Base-by-base conservation (phyloP, 345 rosid species). In the Clausena lansium region DNA sequence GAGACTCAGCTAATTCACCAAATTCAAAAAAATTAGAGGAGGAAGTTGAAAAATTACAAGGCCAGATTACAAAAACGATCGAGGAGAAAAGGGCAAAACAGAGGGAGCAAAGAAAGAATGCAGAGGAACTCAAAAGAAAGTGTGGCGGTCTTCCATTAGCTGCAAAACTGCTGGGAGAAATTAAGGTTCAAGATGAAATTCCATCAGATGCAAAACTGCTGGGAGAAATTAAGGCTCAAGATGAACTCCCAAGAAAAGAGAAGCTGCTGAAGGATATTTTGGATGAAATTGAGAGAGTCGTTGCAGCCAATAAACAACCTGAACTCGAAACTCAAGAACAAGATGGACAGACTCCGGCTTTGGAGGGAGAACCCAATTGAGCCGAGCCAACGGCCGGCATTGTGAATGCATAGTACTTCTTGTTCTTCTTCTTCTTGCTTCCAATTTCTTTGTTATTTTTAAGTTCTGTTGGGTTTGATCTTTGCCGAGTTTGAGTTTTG, bases 131-230 rank as follows among this genome's bases (percentile, higher is more conserved):
- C 57, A 76, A 36, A 32, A 25, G 24, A 9, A 76, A 76, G 65
- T 52, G 79, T 9, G 65, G 64, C 9, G 79, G 79, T 45, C 54
- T 76, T 67, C 79, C 79, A 36, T 57, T 67, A 19, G 79, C 73
- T 22, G 79, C 79, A 24, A 76, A 67, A 38, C 15, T 76, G 54
- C 25, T 76, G 47, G 79, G 79, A 17, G 10, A 67, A 58, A 67
- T 76, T 24, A 57, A 67, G 68, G 39, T 27, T 32, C 13, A 52
- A 54, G 57, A 52, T 2, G 57, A 52, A 52, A 22, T 17, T 22
- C 20, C 0, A 2, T n/a, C n/a, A n/a, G n/a, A n/a, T 22, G 79
- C 79, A 24, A 76, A 67, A 38, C 15, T 76, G 54, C 25, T 76
- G 47, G 79, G 79, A 17, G 10, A 67, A 58, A 67, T 76, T 24